Percentiles rank a stretch among this genome's conserved stretches.
Evolutionary conservation across 306 rosid species (phyloP).

Genomic region (Canavalia ensiformis): DNA sequence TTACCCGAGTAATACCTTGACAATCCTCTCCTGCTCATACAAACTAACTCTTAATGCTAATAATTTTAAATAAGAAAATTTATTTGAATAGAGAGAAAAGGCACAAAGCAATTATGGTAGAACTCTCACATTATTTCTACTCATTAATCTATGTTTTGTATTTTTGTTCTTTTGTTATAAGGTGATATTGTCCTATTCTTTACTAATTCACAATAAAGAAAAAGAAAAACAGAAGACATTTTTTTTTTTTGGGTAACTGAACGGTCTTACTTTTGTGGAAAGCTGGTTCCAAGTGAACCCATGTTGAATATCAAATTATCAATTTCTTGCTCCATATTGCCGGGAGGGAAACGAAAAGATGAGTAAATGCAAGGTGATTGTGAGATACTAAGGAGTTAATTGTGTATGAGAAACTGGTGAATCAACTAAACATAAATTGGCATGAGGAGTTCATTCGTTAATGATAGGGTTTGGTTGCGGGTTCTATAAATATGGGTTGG

Average conservation of each 20-base stretch:
- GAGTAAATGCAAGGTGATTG: background rate
- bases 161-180: no score
- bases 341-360: constrained; percentile 8
- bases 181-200: no score
- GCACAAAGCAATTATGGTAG: no score
- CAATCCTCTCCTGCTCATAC: constrained; percentile 56
- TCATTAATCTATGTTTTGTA: no score
- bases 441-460: constrained; percentile 45
- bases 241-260: background rate
- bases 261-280: constrained; percentile 71
- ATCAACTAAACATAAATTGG: constrained; percentile 24
- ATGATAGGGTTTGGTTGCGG: constrained; percentile 49
- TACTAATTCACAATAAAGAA: background rate
- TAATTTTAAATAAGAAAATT: background rate
- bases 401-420: constrained; percentile 1
- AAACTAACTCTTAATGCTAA: background rate
- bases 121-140: no score
- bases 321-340: constrained; percentile 64
- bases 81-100: no score
- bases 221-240: background rate
- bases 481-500: constrained; percentile 56
- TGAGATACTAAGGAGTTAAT: background rate
- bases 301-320: constrained; percentile 64
- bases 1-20: constrained; percentile 88
- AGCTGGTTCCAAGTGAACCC: constrained; percentile 71